Evolutionary conservation across 1,284 basidiomycete genomes (phyloP).

Genomic region (Tylopilus sp.): DNA sequence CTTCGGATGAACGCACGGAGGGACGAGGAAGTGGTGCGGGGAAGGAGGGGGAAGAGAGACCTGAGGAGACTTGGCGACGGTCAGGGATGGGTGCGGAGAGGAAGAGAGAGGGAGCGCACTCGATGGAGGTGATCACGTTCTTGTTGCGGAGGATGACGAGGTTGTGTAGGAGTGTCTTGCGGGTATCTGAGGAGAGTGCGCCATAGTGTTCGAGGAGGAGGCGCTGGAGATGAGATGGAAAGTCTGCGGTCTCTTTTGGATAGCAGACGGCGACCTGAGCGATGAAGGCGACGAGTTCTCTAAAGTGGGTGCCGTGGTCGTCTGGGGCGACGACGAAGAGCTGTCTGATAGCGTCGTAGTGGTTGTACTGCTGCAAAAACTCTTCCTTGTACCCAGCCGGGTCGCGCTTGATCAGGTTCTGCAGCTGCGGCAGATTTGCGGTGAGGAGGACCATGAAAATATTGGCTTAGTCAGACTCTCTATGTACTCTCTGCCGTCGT

Average conservation of each 20-base stretch:
- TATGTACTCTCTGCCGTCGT: neutral
- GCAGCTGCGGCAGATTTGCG: conserved; percentile 76
- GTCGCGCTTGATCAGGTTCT: conserved; percentile 96
- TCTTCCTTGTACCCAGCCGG: conserved; percentile 91
- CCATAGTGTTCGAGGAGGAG: conserved; percentile 77
- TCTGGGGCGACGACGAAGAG: conserved; percentile 78
- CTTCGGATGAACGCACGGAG: conserved; percentile 87
- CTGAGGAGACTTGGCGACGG: conserved; percentile 67
- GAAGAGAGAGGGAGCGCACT: conserved; percentile 50
- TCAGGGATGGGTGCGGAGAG: neutral
- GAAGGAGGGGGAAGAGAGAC: conserved; percentile 90
- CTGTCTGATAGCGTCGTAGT: conserved; percentile 85
- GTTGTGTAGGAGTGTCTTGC: conserved; percentile 83
- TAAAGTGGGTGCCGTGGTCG: conserved; percentile 79
- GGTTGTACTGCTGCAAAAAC: conserved; percentile 98
- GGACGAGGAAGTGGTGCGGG: conserved; percentile 81
- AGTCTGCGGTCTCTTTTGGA: conserved; percentile 79
- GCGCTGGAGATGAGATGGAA: conserved; percentile 73
- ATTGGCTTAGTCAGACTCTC: neutral
- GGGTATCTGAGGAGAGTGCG: conserved; percentile 70
- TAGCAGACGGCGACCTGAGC: conserved; percentile 87
- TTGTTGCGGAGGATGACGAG: conserved; percentile 93
- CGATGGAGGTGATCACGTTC: conserved; percentile 86
- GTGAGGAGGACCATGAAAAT: conserved; percentile 42
- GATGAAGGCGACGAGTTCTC: conserved; percentile 84